phyloP scores from a whole-genome alignment of 805 yeast species.

The Cyberlindnera mississippiensis region DNA sequence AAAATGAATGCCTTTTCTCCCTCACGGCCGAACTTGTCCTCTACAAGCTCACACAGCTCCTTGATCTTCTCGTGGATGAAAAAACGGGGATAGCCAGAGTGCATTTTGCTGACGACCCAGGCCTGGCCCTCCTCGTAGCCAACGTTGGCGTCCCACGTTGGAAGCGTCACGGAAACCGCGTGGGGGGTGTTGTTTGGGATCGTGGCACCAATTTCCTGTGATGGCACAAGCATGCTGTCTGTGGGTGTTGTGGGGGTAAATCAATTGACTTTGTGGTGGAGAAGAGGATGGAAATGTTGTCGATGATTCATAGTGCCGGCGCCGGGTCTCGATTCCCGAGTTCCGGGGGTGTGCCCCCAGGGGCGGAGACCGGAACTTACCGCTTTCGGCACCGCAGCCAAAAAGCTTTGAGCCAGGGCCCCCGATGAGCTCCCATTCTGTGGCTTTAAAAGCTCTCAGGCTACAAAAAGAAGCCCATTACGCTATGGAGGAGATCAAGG shows the following conservation, averaged over 20 bases:
- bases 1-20: constrained; percentile 74
- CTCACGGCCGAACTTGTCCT: constrained; percentile 70
- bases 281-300: neutral
- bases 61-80: constrained; percentile 64
- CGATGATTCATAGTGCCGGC: neutral
- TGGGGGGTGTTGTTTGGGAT: constrained; percentile 89
- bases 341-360: too few species aligned
- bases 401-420: too few species aligned
- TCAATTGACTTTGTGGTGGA: neutral
- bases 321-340: too few species aligned
- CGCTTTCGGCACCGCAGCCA: too few species aligned
- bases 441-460: too few species aligned
- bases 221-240: constrained; percentile 18
- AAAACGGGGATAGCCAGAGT: constrained; percentile 86
- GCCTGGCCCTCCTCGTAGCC: constrained; percentile 90
- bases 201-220: constrained; percentile 61
- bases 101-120: constrained; percentile 73
- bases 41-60: constrained; percentile 49
- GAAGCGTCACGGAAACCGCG: constrained; percentile 92
- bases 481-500: constrained; percentile 18
- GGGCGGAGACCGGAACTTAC: too few species aligned
- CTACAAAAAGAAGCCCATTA: neutral
- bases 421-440: neutral
- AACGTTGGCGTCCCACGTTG: constrained; percentile 91
- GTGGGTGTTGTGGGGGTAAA: neutral